Evolutionary conservation across 148 eudicot genomes (phyloP).

Genomic region (Fallopia convolvulus): DNA sequence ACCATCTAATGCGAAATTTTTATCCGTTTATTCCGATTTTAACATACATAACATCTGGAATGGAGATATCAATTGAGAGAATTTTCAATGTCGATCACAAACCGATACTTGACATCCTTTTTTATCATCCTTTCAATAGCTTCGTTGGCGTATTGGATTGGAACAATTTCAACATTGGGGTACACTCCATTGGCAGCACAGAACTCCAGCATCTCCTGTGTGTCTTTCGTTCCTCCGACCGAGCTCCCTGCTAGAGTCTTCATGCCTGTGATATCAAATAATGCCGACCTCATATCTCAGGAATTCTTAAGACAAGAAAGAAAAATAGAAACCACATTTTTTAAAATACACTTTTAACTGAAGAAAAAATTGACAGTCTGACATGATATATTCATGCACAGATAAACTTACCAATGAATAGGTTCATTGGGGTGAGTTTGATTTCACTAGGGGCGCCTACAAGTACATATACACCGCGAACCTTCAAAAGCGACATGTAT

Average conservation of each 20-base stretch:
- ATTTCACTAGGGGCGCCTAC: constrained; percentile 68
- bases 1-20: no score
- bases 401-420: constrained; percentile 35
- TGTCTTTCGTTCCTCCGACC: constrained; percentile 64
- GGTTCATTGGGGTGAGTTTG: constrained; percentile 50
- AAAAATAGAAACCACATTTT: no score
- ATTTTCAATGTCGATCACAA: constrained; percentile 71
- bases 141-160: constrained; percentile 61
- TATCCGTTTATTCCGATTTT: no score
- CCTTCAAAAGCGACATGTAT: constrained; percentile 56
- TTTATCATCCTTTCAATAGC: constrained; percentile 71
- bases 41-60: no score
- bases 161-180: constrained; percentile 58
- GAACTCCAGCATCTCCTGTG: constrained; percentile 67
- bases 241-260: constrained; percentile 57
- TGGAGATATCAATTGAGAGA: constrained; percentile 31
- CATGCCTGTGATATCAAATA: constrained; percentile 31
- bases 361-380: neutral
- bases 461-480: constrained; percentile 49
- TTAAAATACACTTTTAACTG: neutral
- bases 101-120: constrained; percentile 70
- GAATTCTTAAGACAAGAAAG: no score
- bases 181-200: constrained; percentile 54
- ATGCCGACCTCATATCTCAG: no score
- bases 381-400: neutral